Base-by-base conservation (phyloP, 2,329 filamentous ascomycete species). In the Fusarium temperatum region DNA sequence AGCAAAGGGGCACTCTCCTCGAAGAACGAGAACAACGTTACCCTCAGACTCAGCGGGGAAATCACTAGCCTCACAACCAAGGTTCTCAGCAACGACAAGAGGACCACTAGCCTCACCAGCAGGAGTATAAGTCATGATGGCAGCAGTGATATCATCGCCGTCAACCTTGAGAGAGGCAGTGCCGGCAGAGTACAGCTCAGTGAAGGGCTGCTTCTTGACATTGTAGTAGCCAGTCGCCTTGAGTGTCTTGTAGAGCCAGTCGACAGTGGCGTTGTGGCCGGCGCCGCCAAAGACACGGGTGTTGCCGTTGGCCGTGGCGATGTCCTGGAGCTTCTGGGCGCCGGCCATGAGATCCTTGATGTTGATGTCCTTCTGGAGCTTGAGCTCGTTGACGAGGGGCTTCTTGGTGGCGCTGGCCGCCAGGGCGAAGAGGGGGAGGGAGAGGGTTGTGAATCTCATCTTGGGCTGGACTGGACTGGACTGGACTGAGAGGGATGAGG, bases 1-100 rank as follows among this genome's bases (percentile, higher is more conserved):
- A 13, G 84, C 86, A 64, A 92, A 93, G 22, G 85, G 75, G 78
- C 91, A 93, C 4, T 76, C 81, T 63, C 91, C 91, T 74, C 91
- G 87, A 11, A 84, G 84, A 61, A 92, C 85, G 28, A 93, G 83
- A 10, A 89, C 91, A 51, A 93, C 87, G 26, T 85, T 88, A 42
- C 88, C 89, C 8, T 83, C 75, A 20, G 89, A 82, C 22, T 83
- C 83, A 5, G 84, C 81, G 2, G 90, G 87, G 79, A 84, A 92
- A 78, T 91, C 89, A 18, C 81, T 79, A 17, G 82, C 81, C 9
- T 79, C 78, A 78, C 90, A 92, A 48, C 90, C 90, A 8, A 90
- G 78, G 78, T 87, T 87, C 30, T 82, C 79, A 22, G 88, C 86
- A 30, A 81, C 76, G 48, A 89, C 82, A 18, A 90, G 75, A 4